These are phyloP conservation scores for Dimocarpus longan DNA, from an alignment of 345 rosid genomes.

Conservation along the genomic window DNA sequence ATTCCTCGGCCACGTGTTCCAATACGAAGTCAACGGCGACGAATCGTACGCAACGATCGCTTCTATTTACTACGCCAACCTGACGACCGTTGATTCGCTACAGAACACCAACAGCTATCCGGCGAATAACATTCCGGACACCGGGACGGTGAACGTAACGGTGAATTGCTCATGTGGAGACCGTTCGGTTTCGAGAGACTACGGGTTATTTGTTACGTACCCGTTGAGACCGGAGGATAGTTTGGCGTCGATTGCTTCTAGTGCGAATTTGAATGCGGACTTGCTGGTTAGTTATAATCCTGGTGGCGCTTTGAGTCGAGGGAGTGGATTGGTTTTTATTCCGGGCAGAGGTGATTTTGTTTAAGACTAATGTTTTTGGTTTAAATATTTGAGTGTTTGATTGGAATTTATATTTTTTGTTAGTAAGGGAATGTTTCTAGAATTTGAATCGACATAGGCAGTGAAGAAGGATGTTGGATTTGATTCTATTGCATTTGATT, in stretches of 20 bases:
- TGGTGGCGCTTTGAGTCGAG: slow-evolving; percentile 53
- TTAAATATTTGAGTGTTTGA: neutral
- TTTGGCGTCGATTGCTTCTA: slow-evolving; percentile 44
- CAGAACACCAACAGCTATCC: slow-evolving; percentile 34
- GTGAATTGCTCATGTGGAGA: slow-evolving; percentile 83
- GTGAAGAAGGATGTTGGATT: neutral
- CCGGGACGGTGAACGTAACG: slow-evolving; percentile 46
- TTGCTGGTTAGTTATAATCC: slow-evolving; percentile 62
- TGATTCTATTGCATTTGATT: slow-evolving; percentile 2
- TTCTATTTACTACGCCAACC: slow-evolving; percentile 37
- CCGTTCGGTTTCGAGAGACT: slow-evolving; percentile 41
- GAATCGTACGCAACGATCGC: slow-evolving; percentile 42
- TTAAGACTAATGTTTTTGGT: neutral
- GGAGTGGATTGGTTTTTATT: slow-evolving; percentile 68
- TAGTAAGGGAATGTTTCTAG: too few relatives aligned
- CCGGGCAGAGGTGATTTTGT: slow-evolving; percentile 62
- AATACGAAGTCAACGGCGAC: slow-evolving; percentile 9
- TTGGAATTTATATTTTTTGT: too few relatives aligned
- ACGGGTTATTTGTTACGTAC: slow-evolving; percentile 69
- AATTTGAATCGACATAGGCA: too few relatives aligned
- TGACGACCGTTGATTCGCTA: slow-evolving; percentile 51
- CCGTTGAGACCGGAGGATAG: slow-evolving; percentile 66
- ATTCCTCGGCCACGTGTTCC: slow-evolving; percentile 56
- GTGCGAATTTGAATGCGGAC: slow-evolving; percentile 32
- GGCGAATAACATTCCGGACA: slow-evolving; percentile 37